phyloP scores from a whole-genome alignment of 305 asterid species.

The Petunia hybrid region DNA sequence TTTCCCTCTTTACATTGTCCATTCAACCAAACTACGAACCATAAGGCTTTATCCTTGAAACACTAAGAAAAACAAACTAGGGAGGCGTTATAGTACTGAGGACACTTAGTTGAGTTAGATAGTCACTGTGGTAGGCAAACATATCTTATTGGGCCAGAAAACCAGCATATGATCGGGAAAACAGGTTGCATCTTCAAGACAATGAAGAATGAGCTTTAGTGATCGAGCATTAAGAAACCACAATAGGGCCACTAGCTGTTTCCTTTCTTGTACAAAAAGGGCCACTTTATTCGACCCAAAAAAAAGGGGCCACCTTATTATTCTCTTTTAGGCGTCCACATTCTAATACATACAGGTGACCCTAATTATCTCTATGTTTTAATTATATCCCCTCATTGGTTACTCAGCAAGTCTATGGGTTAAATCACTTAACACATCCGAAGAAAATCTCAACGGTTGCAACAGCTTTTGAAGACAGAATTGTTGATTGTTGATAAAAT shows the following conservation, averaged over 20 bases:
- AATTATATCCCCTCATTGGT: background rate
- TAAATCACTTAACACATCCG: background rate
- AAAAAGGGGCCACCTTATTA: slow-evolving; percentile 4
- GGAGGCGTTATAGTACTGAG: slow-evolving; percentile 16
- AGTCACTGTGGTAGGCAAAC: background rate
- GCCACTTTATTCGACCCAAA: background rate
- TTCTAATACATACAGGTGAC: slow-evolving; percentile 17
- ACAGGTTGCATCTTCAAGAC: background rate
- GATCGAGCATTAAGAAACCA: background rate
- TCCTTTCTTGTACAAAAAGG: too few species aligned
- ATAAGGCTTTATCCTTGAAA: background rate
- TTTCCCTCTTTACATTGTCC: background rate
- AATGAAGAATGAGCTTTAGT: background rate
- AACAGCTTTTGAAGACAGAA: background rate
- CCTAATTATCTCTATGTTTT: background rate
- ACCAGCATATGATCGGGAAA: slow-evolving; percentile 21
- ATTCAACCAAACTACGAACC: background rate
- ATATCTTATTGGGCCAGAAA: background rate
- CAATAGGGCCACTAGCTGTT: background rate
- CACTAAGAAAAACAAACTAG: background rate
- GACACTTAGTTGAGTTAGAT: background rate
- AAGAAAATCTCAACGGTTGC: background rate
- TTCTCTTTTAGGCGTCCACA: slow-evolving; percentile 2
- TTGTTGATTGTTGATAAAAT: background rate
- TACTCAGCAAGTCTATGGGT: background rate